Conservation (phyloP, 441 rosid species). For the Croton laevigatus region DNA sequence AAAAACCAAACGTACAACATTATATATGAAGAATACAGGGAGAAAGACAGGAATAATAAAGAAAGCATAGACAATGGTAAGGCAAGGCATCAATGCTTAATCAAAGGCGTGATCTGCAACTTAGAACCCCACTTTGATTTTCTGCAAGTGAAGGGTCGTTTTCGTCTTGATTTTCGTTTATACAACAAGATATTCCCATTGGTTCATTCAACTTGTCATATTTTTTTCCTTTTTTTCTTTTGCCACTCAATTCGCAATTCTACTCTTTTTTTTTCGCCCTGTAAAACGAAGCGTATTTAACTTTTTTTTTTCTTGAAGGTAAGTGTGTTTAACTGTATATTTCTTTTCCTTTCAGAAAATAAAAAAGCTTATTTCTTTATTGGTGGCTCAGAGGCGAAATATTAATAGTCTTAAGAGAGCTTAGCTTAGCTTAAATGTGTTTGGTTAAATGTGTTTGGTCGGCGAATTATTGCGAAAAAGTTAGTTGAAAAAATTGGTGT, state of each 20-base stretch:
- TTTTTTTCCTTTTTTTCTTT: background rate
- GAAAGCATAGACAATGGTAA: constrained; percentile 19
- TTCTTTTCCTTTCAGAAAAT: too few relatives aligned
- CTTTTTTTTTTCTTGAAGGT: too few relatives aligned
- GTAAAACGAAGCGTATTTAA: too few relatives aligned
- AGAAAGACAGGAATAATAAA: background rate
- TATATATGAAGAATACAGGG: background rate
- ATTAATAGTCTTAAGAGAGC: too few relatives aligned
- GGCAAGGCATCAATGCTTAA: constrained; percentile 8
- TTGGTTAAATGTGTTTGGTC: too few relatives aligned
- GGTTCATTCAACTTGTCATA: background rate
- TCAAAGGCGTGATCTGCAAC: constrained; percentile 32
- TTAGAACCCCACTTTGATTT: constrained; percentile 34
- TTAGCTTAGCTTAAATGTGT: too few relatives aligned
- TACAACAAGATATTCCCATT: constrained; percentile 18
- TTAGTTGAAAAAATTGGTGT: too few relatives aligned
- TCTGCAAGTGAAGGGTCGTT: constrained; percentile 43
- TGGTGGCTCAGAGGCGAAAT: too few relatives aligned
- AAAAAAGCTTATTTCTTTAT: background rate
- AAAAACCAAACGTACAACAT: constrained; percentile 7
- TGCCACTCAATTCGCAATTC: too few relatives aligned
- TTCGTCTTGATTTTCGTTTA: constrained; percentile 47
- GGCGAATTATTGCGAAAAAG: too few relatives aligned
- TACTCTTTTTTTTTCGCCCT: too few relatives aligned
- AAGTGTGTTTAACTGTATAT: too few relatives aligned